Evolutionary conservation across 305 asterid species (phyloP), one percentile per base, ranked within the genome.

Genomic region (Rubia peregrina): DNA sequence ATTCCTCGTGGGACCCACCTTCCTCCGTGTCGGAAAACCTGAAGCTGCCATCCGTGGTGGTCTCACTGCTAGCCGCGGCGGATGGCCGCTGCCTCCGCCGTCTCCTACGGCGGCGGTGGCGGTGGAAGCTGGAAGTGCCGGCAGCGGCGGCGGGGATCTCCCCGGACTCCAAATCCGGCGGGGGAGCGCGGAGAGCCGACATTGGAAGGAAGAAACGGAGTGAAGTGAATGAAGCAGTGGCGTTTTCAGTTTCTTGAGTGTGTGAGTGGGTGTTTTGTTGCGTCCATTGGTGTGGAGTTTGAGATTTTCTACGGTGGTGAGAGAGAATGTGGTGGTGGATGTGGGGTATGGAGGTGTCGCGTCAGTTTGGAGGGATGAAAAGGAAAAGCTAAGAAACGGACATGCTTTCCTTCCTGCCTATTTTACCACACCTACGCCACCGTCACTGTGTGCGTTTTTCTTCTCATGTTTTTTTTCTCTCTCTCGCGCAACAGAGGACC

Each of bases 1-100:
- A 75, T 75, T 82, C 82, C 59, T 79, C 80, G 65, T 64, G 49
- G 44, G 75, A 73, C 73, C 80, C 79, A 22, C 77, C 81, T 3
- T 83, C 84, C 55, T 81, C 85, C 68, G 82, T 70, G 49, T 81
- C 85, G 4, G 87, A 76, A 73, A 83, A 83, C 59, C 83, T 74
- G 57, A 79, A 79, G 71, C 85, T 83, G n/a, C 85, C 81, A 36
- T 83, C 85, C 13, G 87, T 79, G 42, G 84, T 79, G 0, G 85
- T 81, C 85, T 81, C 85, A 65, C 87, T 79, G 75, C 87, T 81
- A 36, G 76, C 82, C 0, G 81, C 77, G 55, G 74, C 48, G 4
- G 85, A 77, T 9, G 78, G 76, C 26, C 76, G 73, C 48, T 74
- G 76, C 7, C 80, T 69, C 43, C 87, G 67, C 0, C 85, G 79